Percentiles rank a stretch among this genome's conserved stretches.
Evolutionary conservation across 306 rosid species (phyloP).

Genomic region (Rosa multiflora): DNA sequence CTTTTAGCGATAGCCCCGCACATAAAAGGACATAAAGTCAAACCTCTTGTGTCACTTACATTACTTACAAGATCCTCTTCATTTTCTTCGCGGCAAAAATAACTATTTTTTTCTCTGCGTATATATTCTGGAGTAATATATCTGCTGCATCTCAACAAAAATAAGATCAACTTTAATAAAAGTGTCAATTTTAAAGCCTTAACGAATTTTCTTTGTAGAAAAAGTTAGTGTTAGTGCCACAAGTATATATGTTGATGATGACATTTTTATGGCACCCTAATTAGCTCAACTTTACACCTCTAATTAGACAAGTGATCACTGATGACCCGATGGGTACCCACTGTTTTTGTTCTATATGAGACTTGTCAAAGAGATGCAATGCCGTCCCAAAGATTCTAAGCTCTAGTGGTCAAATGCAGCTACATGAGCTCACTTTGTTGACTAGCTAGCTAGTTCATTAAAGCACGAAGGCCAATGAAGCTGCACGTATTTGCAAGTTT

Average conservation of each 20-base stretch:
- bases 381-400: conserved; percentile 2
- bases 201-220: no score
- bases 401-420: neutral
- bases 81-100: no score
- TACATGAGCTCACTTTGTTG: neutral
- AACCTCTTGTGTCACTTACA: no score
- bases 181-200: no score
- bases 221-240: neutral
- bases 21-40: no score
- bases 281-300: neutral
- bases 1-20: no score
- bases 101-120: no score
- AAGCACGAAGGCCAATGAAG: neutral
- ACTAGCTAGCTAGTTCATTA: neutral
- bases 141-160: no score
- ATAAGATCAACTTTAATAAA: no score
- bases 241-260: no score
- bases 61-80: no score
- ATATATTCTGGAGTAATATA: no score
- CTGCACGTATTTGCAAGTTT: neutral
- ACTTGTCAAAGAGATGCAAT: neutral
- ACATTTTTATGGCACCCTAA: neutral
- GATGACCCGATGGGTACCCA: neutral
- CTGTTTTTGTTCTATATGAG: neutral
- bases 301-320: neutral